phyloP scores from a whole-genome alignment of 1,284 basidiomycete genomes.

The Amylostereum chailletii region DNA sequence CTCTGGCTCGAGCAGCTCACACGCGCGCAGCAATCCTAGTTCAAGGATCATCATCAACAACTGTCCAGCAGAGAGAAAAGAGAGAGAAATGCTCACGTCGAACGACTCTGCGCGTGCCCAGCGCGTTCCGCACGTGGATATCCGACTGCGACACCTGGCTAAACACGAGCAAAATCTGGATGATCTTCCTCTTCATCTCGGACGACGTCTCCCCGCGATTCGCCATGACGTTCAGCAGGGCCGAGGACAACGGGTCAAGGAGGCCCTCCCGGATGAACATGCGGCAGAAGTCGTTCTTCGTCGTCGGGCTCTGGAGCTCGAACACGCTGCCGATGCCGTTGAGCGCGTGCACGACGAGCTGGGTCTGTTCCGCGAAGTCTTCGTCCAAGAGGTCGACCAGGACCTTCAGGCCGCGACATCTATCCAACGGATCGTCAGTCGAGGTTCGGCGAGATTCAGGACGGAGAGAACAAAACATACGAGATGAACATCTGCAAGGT shows the following conservation, averaged over 20 bases:
- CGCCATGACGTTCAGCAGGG: constrained; percentile 81
- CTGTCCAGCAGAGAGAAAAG: constrained; percentile 4
- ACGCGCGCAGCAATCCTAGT: constrained; percentile 75
- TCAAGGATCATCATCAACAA: neutral
- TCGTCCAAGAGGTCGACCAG: constrained; percentile 95
- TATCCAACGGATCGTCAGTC: constrained; percentile 21
- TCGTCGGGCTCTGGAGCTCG: constrained; percentile 90
- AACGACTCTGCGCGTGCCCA: constrained; percentile 85
- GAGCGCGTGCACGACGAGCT: constrained; percentile 89
- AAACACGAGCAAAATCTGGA: constrained; percentile 87
- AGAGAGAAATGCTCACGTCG: constrained; percentile 52
- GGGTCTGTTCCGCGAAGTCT: constrained; percentile 83
- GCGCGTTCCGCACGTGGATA: constrained; percentile 82
- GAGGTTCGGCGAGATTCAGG: neutral
- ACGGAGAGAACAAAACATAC: constrained; percentile 34
- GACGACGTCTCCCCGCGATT: constrained; percentile 59
- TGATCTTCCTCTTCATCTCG: constrained; percentile 82
- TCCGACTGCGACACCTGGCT: constrained; percentile 95
- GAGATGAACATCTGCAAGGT: constrained; percentile 98
- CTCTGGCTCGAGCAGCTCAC: constrained; percentile 75
- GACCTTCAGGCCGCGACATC: constrained; percentile 88
- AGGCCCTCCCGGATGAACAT: constrained; percentile 97
- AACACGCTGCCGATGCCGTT: constrained; percentile 94
- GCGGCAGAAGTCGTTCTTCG: constrained; percentile 95
- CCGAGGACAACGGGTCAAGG: constrained; percentile 86